phyloP scores from a whole-genome alignment of 805 yeast genomes.

The Grigorovia transvaalensis region DNA sequence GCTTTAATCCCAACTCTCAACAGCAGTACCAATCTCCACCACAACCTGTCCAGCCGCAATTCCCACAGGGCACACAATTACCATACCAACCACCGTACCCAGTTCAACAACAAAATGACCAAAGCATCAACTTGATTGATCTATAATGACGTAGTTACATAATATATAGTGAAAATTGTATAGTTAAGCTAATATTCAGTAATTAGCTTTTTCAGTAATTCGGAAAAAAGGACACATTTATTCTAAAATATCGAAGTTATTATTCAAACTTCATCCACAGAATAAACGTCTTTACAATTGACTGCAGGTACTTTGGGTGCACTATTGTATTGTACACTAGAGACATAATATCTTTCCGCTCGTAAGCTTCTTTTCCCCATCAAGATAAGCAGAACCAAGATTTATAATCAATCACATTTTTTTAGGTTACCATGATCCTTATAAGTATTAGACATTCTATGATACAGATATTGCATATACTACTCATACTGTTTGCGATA shows the following conservation, averaged over 20 bases:
- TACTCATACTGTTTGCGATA: background rate
- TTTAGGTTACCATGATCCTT: background rate
- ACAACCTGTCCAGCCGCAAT: conserved; percentile 2
- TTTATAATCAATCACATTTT: too few relatives aligned
- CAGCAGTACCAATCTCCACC: background rate
- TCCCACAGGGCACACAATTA: background rate
- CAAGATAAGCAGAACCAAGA: too few relatives aligned
- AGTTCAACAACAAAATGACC: conserved; percentile 18
- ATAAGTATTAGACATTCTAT: background rate
- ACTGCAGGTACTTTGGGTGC: too few relatives aligned
- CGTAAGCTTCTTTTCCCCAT: too few relatives aligned
- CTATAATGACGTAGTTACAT: conserved; percentile 6
- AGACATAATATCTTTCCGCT: too few relatives aligned
- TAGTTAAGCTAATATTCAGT: background rate
- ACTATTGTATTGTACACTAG: too few relatives aligned
- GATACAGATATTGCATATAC: background rate
- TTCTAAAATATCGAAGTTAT: background rate
- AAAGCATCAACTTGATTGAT: conserved; percentile 24
- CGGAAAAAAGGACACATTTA: background rate
- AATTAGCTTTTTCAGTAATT: background rate
- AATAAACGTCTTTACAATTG: too few relatives aligned
- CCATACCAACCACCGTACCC: conserved; percentile 4
- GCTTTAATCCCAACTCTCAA: background rate
- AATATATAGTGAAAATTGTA: background rate
- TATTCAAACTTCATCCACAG: too few relatives aligned